Evolutionary conservation across 345 rosid genomes (phyloP).

Genomic region (Erysimum cheiranthoides): DNA sequence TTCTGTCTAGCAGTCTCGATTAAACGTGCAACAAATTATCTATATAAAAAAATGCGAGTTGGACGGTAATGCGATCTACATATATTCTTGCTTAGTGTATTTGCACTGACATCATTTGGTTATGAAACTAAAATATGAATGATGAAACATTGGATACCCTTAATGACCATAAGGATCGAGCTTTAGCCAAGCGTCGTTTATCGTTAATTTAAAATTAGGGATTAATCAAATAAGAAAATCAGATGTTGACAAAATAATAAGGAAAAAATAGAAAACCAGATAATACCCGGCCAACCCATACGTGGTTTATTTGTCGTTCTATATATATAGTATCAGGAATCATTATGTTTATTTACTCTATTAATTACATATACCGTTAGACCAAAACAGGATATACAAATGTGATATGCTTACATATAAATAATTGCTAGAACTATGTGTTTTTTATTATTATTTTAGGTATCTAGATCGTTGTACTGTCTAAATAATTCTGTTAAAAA

Average conservation of each 20-base stretch:
- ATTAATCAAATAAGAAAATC: conserved; percentile 30
- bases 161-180: conserved; percentile 11
- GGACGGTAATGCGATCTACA: conserved; percentile 49
- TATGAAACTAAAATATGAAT: conserved; percentile 30
- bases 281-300: conserved; percentile 20
- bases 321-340: conserved; percentile 32
- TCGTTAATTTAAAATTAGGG: conserved; percentile 24
- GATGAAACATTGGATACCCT: conserved; percentile 43
- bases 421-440: conserved; percentile 13
- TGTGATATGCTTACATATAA: conserved; percentile 1
- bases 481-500: conserved; percentile 9
- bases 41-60: conserved; percentile 35
- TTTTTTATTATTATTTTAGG: conserved; percentile 4
- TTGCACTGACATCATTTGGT: conserved; percentile 40
- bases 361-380: conserved; percentile 34
- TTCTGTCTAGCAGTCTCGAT: conserved; percentile 1
- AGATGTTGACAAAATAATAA: conserved; percentile 3
- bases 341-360: conserved; percentile 19
- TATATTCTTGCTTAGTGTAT: conserved; percentile 41
- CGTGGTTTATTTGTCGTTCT: conserved; percentile 39
- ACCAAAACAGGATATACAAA: conserved; percentile 33
- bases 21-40: conserved; percentile 42
- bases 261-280: conserved; percentile 16
- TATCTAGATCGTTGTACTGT: conserved; percentile 1
- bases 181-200: conserved; percentile 28